Conservation (phyloP, 495 filamentous ascomycete genomes). For the Neurospora sp. region DNA sequence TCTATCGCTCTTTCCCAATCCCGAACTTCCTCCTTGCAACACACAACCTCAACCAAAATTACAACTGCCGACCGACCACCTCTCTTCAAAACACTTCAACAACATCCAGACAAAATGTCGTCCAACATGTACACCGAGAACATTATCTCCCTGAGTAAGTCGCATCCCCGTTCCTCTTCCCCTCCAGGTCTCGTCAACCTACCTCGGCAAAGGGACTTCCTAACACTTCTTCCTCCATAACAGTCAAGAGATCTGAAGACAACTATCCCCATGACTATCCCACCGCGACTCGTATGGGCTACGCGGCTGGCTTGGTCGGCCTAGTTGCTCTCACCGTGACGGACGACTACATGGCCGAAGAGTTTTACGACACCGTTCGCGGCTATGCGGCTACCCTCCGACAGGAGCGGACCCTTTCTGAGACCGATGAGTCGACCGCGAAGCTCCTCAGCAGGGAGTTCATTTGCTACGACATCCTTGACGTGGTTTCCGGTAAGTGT, state of each 20-base stretch:
- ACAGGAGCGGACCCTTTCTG: background rate
- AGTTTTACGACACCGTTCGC: background rate
- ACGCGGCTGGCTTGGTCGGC: background rate
- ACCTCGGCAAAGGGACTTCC: background rate
- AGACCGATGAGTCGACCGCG: background rate
- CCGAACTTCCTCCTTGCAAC: background rate
- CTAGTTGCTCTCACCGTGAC: background rate
- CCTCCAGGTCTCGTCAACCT: background rate
- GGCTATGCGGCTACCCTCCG: background rate
- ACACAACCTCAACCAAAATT: background rate
- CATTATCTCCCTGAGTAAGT: background rate
- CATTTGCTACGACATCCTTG: background rate
- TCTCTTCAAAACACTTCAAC: background rate
- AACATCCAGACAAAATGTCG: background rate
- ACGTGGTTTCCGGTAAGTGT: background rate
- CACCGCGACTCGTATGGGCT: background rate
- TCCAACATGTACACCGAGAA: background rate
- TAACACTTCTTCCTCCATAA: background rate
- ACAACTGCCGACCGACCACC: background rate
- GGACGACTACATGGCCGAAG: background rate
- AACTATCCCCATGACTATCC: background rate
- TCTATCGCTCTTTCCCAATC: background rate
- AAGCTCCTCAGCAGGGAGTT: background rate
- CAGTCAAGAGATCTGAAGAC: background rate
- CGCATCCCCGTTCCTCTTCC: background rate